Evolutionary conservation across 2,329 filamentous ascomycete species (phyloP), one percentile per base, ranked within the genome.

Genomic region (Trichoderma sp.): DNA sequence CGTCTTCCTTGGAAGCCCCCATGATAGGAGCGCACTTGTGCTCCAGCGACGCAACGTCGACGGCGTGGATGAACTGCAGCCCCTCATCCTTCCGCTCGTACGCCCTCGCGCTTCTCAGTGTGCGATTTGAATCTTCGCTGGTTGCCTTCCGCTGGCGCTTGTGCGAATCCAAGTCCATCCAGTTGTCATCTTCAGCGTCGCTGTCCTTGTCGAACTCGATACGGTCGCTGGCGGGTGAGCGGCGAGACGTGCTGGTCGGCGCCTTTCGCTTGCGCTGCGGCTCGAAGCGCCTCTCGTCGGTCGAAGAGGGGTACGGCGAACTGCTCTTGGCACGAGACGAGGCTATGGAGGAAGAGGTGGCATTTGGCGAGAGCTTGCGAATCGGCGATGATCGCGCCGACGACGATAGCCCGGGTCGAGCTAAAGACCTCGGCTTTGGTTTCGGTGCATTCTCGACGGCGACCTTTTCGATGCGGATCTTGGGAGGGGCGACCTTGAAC

Each of bases 1-100:
- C 83, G 69, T 88, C 85, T 69, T 88, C 82, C 59, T 83, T 80
- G 59, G 81, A 79, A 3, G 83, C 81, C 49, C 82, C 82, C 69
- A 86, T 80, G 14, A 84, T 82, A 1, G 83, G 83, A 32, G 84
- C 82, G 69, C 85, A 87, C 52, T 83, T 84, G 6, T 83, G 80
- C 65, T 81, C 79, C 26, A 85, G 77, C 55, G 82, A 86, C 46
- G 85, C 84, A 26, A 90, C 82, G 72, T 88, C 82, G 5, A 83
- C 84, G 5, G 87, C 87, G 72, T 90, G 87, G 32, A 90, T 85
- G 69, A 90, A 84, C 39, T 77, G 76, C 43, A 83, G 77, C 28
- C 79, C 79, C 51, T 81, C 79, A 51, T 81, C 75, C 8, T 79
- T 77, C 46, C 80, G 80, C 66, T 83, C 81, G 68, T 84, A 86